Conservation (phyloP, 768 basidiomycete species). For the Austroboletus eburneus region DNA sequence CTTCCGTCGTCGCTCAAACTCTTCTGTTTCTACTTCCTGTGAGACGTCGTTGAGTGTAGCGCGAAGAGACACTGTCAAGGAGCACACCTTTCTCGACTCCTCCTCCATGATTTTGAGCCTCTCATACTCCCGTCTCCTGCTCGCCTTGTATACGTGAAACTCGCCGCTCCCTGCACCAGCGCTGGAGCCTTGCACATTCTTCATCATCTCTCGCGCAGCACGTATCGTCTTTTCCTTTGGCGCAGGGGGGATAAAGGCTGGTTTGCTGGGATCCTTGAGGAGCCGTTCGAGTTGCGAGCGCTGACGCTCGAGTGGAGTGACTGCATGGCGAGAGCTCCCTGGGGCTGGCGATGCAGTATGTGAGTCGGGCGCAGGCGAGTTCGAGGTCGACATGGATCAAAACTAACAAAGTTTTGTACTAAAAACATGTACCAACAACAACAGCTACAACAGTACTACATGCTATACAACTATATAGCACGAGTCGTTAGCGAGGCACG, state of each 20-base stretch:
- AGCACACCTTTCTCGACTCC: slow-evolving; percentile 62
- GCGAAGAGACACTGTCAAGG: background rate
- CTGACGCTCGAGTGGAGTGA: slow-evolving; percentile 50
- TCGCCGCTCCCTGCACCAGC: slow-evolving; percentile 97
- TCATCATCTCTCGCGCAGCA: slow-evolving; percentile 93
- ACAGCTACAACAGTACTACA: background rate
- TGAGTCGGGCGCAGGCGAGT: slow-evolving; percentile 27
- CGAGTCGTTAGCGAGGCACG: slow-evolving; percentile 2
- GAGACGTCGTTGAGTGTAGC: slow-evolving; percentile 1
- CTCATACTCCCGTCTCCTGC: slow-evolving; percentile 92
- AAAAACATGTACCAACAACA: slow-evolving; percentile 4
- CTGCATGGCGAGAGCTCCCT: slow-evolving; percentile 39
- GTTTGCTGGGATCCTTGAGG: slow-evolving; percentile 84
- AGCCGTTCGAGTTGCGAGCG: slow-evolving; percentile 76
- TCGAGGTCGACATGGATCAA: slow-evolving; percentile 26
- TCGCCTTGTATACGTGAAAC: slow-evolving; percentile 98
- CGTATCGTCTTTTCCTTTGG: slow-evolving; percentile 81
- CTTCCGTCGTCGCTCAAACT: slow-evolving; percentile 70
- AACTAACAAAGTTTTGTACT: slow-evolving; percentile 14
- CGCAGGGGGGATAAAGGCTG: slow-evolving; percentile 71
- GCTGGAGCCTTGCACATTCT: slow-evolving; percentile 97
- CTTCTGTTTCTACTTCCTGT: slow-evolving; percentile 67
- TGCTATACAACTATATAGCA: slow-evolving; percentile 25
- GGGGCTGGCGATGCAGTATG: slow-evolving; percentile 32
- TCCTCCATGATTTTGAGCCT: slow-evolving; percentile 89